Conservation (phyloP, 75 land plant genomes). For the Picea glauca region DNA sequence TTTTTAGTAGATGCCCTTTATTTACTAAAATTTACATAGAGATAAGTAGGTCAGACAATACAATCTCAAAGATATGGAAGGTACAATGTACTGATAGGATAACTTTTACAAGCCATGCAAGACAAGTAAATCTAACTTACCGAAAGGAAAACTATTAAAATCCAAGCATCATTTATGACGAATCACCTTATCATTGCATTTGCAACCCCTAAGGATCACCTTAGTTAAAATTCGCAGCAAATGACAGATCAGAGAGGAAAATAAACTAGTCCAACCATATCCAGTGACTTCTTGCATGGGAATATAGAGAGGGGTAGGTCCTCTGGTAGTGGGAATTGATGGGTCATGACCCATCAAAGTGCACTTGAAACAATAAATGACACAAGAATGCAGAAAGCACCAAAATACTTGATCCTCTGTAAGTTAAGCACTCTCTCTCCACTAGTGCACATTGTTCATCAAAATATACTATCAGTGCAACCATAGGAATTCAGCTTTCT, state of each 20-base stretch:
- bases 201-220: not conserved
- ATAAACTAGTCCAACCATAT: not conserved
- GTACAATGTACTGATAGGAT: not conserved
- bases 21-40: not conserved
- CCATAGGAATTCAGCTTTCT: no score
- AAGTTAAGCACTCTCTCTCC: no score
- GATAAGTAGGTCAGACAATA: not conserved
- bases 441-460: no score
- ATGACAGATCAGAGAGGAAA: not conserved
- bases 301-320: no score
- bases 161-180: not conserved
- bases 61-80: not conserved
- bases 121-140: not conserved
- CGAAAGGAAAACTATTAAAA: not conserved
- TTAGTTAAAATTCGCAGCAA: not conserved
- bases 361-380: no score
- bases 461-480: no score
- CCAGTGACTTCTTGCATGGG: no score
- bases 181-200: not conserved
- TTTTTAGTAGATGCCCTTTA: not conserved
- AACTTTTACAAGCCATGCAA: not conserved
- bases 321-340: no score
- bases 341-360: no score
- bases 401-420: no score
- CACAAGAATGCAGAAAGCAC: no score